phyloP scores from a whole-genome alignment of 2,329 filamentous ascomycete genomes.

The Colletotrichum lini region DNA sequence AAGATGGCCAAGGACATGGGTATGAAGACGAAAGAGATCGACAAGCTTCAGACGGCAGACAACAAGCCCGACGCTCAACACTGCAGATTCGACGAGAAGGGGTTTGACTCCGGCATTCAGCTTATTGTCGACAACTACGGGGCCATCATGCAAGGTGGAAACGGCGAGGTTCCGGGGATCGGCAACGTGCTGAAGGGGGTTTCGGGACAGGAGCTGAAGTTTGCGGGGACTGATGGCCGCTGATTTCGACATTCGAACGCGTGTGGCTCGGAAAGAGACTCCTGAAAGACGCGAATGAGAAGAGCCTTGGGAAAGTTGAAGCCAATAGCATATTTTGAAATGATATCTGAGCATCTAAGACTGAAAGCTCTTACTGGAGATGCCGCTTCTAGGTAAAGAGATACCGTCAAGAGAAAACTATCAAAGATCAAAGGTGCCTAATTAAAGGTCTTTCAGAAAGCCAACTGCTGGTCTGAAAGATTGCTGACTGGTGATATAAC shows the following conservation, averaged over 20 bases:
- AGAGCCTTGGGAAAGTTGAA: too few species aligned
- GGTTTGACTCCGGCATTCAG: slow-evolving; percentile 69
- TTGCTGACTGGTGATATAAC: too few species aligned
- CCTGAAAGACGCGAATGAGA: not conserved
- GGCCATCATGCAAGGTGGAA: slow-evolving; percentile 66
- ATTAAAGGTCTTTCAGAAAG: too few species aligned
- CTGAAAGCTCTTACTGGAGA: too few species aligned
- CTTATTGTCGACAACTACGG: slow-evolving; percentile 66
- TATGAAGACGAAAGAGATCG: slow-evolving; percentile 59
- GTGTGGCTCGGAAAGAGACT: not conserved
- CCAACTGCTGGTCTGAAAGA: too few species aligned
- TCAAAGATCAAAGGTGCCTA: too few species aligned
- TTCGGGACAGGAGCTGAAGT: slow-evolving; percentile 61
- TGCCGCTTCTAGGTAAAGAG: too few species aligned
- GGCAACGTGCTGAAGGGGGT: slow-evolving; percentile 63
- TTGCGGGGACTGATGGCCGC: slow-evolving; percentile 41
- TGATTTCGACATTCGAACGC: not conserved
- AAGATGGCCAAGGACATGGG: slow-evolving; percentile 60
- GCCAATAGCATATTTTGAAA: too few species aligned
- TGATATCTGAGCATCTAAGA: too few species aligned
- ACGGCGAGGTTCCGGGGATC: slow-evolving; percentile 64
- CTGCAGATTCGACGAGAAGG: slow-evolving; percentile 69
- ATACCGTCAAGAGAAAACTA: too few species aligned
- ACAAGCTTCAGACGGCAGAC: slow-evolving; percentile 69
- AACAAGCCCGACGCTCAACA: slow-evolving; percentile 69